Evolutionary conservation across 2,329 filamentous ascomycete genomes (phyloP), one percentile per base, ranked within the genome.

Genomic region (Sporothrix luriei): DNA sequence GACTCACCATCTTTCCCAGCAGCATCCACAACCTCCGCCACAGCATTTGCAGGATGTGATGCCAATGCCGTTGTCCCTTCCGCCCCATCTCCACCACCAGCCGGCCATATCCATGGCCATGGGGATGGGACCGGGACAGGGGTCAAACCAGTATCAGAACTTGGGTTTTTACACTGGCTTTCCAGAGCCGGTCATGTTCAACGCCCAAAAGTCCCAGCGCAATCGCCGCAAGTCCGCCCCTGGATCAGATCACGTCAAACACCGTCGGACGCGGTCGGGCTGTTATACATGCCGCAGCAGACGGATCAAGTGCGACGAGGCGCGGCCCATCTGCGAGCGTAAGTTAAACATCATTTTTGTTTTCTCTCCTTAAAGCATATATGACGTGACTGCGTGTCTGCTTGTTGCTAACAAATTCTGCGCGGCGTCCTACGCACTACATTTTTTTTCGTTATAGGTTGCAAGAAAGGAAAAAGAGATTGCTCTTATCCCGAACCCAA

Each of bases 281-380:
- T 99, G 95, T 81, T 97, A 84, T 73, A 98, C 94, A 61, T 99
- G 95, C 79, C 87, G 95, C 71, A 90, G 90, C 75, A 87, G 95
- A 74, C 88, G 95, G 78, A 94, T 98, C 66, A 98, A 91, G 91
- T 99, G 95, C 78, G 95, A 98, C 78, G 95, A 99, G 80, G 87
- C 84, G 26, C 91, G 90, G 75, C 95, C 95, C 14, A 85, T 91
- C 68, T 98, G 95, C 80, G 94, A 97, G 78, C 84, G 88, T 90
- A 82, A 84, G 75, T 70, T 70, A 43, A 19, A 13, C 9, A 10
- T 13, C n/a, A 2, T n/a, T 40, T n/a, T 9, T 49, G 2, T 51
- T 24, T 14, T 33, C 2, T 21, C 6, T 13, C 21, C 24, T 14
- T 38, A 19, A 3, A 33, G 16, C 29, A 33, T 21, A 13, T 21